Base-by-base conservation (phyloP, 176 grass and related monocot genomes). In the Elymus sibiricus region DNA sequence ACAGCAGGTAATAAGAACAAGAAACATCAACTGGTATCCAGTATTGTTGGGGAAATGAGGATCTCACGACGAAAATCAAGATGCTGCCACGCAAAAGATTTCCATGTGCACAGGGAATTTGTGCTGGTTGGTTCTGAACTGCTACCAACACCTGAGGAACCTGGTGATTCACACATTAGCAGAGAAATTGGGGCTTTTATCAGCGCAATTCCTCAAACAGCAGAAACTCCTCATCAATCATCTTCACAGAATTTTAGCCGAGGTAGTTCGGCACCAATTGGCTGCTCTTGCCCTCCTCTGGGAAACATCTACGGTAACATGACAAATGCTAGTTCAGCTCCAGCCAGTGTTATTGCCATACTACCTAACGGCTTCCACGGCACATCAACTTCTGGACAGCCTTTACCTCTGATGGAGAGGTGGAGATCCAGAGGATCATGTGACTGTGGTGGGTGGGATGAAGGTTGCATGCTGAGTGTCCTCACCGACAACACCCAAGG, bases 381-480 rank as follows among this genome's bases (percentile, higher is more conserved):
- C 3, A 65, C 84, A 73, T 80, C 94, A 59, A 92, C 70, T 39
- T 85, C 83, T 38, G 88, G 83, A 73, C 86, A 86, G 38, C 90
- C 87, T 19, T 81, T 93, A 26, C 89, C 97, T 62, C 86, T 99
- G 83, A 87, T 99, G 56, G 74, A 99, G 66, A 90, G 97, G 92
- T 99, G 97, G 97, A 91, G 73, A 77, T 91, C 85, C 79, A 92
- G 90, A 80, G 94, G 97, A 83, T 74, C 77, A 59, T 99, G 97
- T 51, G 97, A 99, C 67, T 99, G 97, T 87, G 94, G 97, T 10
- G 97, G 97, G 53, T 99, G 97, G 97, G 97, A 99, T 83, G 94
- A 97, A 80, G 97, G 97, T 46, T 99, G 97, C 80, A 87, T 34
- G 25, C 82, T 99, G 34, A 88, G 92, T 53, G 25, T 97, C 75